Conservation (phyloP, 257 asterid species). For the Misopates orontium region DNA sequence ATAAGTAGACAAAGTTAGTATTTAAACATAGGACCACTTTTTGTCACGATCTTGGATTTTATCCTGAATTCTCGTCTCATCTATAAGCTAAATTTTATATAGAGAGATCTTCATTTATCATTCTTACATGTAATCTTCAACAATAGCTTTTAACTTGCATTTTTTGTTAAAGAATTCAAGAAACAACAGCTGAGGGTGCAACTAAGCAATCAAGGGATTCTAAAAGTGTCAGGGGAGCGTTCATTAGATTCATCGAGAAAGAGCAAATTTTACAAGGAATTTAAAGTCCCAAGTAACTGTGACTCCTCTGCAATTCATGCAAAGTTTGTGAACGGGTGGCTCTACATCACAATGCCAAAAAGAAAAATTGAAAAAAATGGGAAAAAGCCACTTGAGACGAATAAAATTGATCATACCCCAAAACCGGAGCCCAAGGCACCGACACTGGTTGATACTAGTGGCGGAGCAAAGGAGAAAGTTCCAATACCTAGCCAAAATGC, state of each 20-base stretch:
- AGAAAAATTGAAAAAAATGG: background rate
- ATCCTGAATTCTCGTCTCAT: no score
- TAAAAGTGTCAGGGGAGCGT: slow-evolving; percentile 65
- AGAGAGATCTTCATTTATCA: no score
- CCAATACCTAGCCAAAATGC: background rate
- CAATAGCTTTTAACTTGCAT: background rate
- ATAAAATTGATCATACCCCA: slow-evolving; percentile 26
- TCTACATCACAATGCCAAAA: slow-evolving; percentile 54
- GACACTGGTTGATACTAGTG: background rate
- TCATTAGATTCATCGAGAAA: slow-evolving; percentile 20
- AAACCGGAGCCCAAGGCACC: background rate
- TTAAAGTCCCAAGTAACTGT: slow-evolving; percentile 36
- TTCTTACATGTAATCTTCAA: no score
- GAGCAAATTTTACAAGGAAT: slow-evolving; percentile 50
- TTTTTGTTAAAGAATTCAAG: slow-evolving; percentile 46
- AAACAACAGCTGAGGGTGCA: slow-evolving; percentile 64
- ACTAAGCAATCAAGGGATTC: slow-evolving; percentile 41
- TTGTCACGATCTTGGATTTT: no score
- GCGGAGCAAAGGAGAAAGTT: slow-evolving; percentile 3
- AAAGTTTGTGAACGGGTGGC: slow-evolving; percentile 38
- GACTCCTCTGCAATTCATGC: slow-evolving; percentile 47
- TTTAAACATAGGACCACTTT: no score
- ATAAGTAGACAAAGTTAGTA: no score
- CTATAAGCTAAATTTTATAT: no score
- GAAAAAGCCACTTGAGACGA: background rate